Percentiles rank a stretch among this genome's conserved stretches.
Evolutionary conservation across 176 grass and related monocot genomes (phyloP).

Genomic region (Cymbopogon citratus): DNA sequence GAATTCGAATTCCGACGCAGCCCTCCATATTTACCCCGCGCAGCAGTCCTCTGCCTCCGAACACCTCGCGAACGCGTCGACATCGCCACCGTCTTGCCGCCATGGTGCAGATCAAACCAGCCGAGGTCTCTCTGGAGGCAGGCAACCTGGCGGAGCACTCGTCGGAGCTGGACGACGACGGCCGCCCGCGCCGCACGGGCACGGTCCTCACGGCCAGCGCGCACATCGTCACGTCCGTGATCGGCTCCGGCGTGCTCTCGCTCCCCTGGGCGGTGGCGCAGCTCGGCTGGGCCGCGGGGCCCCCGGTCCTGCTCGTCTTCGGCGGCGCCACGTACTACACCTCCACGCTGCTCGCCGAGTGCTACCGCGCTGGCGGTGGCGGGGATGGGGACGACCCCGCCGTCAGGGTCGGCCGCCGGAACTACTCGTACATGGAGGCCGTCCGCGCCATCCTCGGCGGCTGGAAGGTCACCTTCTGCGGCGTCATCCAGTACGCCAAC

Average conservation of each 20-base stretch:
- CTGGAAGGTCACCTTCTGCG: slow-evolving; percentile 31
- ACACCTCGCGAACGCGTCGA: too few relatives aligned
- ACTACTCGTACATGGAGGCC: slow-evolving; percentile 70
- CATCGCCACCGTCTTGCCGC: too few relatives aligned
- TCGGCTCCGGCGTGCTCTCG: slow-evolving; percentile 68
- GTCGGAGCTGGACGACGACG: slow-evolving; percentile 54
- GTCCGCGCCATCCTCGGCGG: slow-evolving; percentile 63
- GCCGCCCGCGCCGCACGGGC: slow-evolving; percentile 31
- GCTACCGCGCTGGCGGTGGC: slow-evolving; percentile 41
- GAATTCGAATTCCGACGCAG: not conserved
- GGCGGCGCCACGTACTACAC: slow-evolving; percentile 66
- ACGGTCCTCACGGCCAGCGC: not conserved
- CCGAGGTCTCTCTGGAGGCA: slow-evolving; percentile 49
- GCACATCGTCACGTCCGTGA: slow-evolving; percentile 59
- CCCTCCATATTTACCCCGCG: not conserved
- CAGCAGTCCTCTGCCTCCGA: not conserved
- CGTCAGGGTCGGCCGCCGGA: slow-evolving; percentile 42
- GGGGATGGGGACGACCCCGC: not conserved
- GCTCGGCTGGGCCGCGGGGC: slow-evolving; percentile 69
- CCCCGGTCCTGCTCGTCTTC: slow-evolving; percentile 58
- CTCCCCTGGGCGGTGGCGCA: slow-evolving; percentile 69
- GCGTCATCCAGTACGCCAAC: slow-evolving; percentile 61
- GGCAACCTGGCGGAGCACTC: slow-evolving; percentile 14
- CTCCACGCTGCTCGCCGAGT: slow-evolving; percentile 59
- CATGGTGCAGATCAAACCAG: not conserved